Percentiles rank a stretch among this genome's conserved stretches.
Conservation (phyloP, 2,329 filamentous ascomycete genomes). For the Celoporthe dispersa region DNA sequence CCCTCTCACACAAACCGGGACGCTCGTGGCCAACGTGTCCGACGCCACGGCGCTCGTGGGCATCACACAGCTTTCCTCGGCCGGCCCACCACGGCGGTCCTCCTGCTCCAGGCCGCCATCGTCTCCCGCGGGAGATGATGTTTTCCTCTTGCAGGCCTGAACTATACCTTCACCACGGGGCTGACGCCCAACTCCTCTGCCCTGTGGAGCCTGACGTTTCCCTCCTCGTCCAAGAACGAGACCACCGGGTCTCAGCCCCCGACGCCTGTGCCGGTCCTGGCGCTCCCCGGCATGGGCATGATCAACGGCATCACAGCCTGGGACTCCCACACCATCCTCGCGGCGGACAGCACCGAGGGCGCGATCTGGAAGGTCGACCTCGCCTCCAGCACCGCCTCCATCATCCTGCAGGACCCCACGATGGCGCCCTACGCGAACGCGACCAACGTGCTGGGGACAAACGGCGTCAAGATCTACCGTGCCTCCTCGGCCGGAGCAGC, state of each 20-base stretch:
- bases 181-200: not conserved
- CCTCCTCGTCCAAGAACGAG: not conserved
- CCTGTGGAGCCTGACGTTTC: not conserved
- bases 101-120: not conserved
- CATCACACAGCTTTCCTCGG: slow-evolving; percentile 3
- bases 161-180: not conserved
- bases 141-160: not conserved
- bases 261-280: not conserved
- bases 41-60: slow-evolving; percentile 5
- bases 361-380: slow-evolving; percentile 3
- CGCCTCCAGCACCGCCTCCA: not conserved
- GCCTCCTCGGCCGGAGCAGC: not conserved
- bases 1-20: not conserved
- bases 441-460: not conserved
- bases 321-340: slow-evolving; percentile 7
- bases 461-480: slow-evolving; percentile 17
- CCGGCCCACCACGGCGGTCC: not conserved
- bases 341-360: slow-evolving; percentile 3
- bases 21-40: slow-evolving; percentile 5
- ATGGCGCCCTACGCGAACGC: not conserved
- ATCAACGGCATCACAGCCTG: slow-evolving; percentile 6
- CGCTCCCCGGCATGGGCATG: slow-evolving; percentile 1
- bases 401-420: slow-evolving; percentile 4
- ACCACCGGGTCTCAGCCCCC: not conserved
- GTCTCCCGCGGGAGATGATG: not conserved